Conservation (phyloP, 169 alveolate species). For the Cytauxzoon felis region DNA sequence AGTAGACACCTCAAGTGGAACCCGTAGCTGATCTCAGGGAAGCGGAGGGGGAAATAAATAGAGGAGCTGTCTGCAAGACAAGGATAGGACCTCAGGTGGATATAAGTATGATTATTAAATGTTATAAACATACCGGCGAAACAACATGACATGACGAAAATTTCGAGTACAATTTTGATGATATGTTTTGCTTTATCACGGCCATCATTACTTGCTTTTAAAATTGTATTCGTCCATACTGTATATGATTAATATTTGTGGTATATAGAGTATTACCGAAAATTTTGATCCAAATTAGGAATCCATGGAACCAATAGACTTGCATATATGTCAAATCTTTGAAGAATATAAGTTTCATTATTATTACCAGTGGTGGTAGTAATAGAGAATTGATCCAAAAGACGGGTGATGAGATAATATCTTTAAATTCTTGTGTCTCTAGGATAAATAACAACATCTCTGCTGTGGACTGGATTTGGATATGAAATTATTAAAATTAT, state of each 20-base stretch:
- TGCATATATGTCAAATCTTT: constrained; percentile 18
- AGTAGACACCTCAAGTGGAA: too few species aligned
- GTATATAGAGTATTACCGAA: constrained; percentile 5
- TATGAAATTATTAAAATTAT: not conserved
- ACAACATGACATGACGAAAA: constrained; percentile 50
- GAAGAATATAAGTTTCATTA: constrained; percentile 28
- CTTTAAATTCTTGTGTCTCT: constrained; percentile 38
- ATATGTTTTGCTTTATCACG: constrained; percentile 25
- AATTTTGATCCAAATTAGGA: constrained; percentile 39
- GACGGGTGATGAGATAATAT: constrained; percentile 24
- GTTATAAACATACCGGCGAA: constrained; percentile 38
- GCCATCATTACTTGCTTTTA: constrained; percentile 21
- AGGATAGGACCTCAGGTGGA: too few species aligned
- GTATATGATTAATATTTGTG: not conserved
- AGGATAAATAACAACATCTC: constrained; percentile 52
- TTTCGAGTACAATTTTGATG: constrained; percentile 32
- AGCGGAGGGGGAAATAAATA: too few species aligned
- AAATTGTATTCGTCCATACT: constrained; percentile 24
- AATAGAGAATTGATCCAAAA: constrained; percentile 44
- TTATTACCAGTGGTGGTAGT: constrained; percentile 36
- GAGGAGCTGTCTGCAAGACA: too few species aligned
- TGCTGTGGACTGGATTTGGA: constrained; percentile 26
- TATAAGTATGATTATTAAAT: not conserved
- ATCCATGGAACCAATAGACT: constrained; percentile 55
- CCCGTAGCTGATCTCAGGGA: too few species aligned